Base-by-base conservation (phyloP, 2,329 filamentous ascomycete species). In the Neurospora sp. region DNA sequence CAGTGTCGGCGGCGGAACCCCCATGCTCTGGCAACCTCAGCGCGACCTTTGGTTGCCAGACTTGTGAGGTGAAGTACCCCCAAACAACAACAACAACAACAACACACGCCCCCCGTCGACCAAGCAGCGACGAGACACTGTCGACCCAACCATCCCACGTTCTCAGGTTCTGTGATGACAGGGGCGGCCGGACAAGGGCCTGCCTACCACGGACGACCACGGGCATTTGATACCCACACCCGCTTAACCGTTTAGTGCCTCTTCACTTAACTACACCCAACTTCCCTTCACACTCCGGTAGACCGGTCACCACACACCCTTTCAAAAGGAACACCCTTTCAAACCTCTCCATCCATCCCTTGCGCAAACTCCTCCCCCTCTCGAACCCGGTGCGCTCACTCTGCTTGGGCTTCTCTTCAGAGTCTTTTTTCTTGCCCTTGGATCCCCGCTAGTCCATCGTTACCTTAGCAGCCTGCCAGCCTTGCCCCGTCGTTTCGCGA, bases 241-340 rank as follows among this genome's bases (percentile, higher is more conserved):
- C 70, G 72, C 71, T 73, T 71, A 70, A 71, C 19, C 19, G 23
- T 62, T 17, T 57, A 57, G 52, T 57, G 52, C 52, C 52, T 57
- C 33, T 57, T 57, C 52, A 57, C 52, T 57, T 57, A 57, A 62
- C 52, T 75, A 72, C 72, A 71, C 74, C 66, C 69, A 72, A 74
- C 69, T 68, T 72, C 74, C 70, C 70, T 67, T 73, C 70, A 72
- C 72, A 71, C 75, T 76, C 75, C 75, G 75, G 77, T 75, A 76
- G 75, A 76, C 77, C 76, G 77, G 75, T 71, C 74, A 74, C 76
- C 52, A 62, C 23, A 57, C 46, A 57, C 46, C 46, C 46, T 33
- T 57, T 57, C 12, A 57, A 57, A 57, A 57, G 46, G 46, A 57
- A 57, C 46, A 36, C 33, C 33, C 33, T 36, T 62, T 62, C 52